These are phyloP conservation scores for baker's yeast (Saccharomyces cerevisiae) DNA, from an alignment of 805 yeast species.

Conservation along the genomic window DNA sequence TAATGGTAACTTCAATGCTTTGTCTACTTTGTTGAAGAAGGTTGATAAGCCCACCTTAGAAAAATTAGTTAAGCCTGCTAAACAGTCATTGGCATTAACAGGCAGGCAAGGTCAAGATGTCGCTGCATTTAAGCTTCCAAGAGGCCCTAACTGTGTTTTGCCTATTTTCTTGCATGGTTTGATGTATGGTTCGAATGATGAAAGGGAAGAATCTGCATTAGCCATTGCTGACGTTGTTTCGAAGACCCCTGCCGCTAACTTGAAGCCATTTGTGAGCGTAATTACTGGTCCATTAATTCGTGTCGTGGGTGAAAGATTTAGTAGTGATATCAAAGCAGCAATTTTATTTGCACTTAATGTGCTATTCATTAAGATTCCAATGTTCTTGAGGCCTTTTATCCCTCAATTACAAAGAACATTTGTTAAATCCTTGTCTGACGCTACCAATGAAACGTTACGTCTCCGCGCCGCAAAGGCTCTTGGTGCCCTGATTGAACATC, in stretches of 20 bases:
- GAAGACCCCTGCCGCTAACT: constrained; percentile 72
- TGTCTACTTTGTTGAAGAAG: constrained; percentile 56
- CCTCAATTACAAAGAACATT: constrained; percentile 97
- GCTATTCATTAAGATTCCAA: constrained; percentile 76
- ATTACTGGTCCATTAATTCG: constrained; percentile 97
- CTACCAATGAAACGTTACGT: constrained; percentile 62
- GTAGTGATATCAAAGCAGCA: constrained; percentile 89
- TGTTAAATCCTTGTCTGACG: constrained; percentile 81
- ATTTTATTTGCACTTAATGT: constrained; percentile 76
- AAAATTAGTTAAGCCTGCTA: constrained; percentile 70
- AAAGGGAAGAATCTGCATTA: constrained; percentile 77
- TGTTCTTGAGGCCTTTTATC: constrained; percentile 85
- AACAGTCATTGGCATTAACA: constrained; percentile 58
- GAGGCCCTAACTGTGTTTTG: constrained; percentile 78
- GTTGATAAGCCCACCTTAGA: constrained; percentile 74
- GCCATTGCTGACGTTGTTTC: constrained; percentile 83
- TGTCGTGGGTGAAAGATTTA: constrained; percentile 92
- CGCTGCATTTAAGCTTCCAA: constrained; percentile 62
- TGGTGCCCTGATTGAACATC: constrained; percentile 79
- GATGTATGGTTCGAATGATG: constrained; percentile 83
- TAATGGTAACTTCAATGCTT: constrained; percentile 53
- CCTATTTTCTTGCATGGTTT: constrained; percentile 92
- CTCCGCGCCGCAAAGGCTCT: constrained; percentile 82
- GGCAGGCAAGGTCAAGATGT: constrained; percentile 58
- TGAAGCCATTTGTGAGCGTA: constrained; percentile 82